Conservation (phyloP, 495 filamentous ascomycete genomes). For the Annulohypoxylon bovei region DNA sequence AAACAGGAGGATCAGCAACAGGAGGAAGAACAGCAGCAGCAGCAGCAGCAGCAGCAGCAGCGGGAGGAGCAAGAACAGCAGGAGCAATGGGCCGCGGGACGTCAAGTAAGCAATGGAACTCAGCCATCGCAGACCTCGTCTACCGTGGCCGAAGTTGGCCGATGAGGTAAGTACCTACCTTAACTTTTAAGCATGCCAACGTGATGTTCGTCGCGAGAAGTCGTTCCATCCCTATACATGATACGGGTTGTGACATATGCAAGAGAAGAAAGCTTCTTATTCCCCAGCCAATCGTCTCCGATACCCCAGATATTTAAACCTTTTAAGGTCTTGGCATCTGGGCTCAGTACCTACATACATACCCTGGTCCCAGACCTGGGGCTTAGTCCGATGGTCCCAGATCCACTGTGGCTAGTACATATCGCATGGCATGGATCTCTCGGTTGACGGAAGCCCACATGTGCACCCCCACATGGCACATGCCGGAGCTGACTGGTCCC, state of each 20-base stretch:
- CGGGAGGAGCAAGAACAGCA: not conserved
- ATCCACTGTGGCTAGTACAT: constrained; percentile 24
- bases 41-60: not conserved
- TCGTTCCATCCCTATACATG: not conserved
- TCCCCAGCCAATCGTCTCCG: constrained; percentile 15
- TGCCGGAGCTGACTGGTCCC: constrained; percentile 23
- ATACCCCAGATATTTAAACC: constrained; percentile 22
- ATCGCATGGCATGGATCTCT: not conserved
- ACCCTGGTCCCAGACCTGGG: constrained; percentile 10
- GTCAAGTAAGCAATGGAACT: too few species aligned
- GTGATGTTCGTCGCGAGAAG: not conserved
- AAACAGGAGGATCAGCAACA: not conserved
- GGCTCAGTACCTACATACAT: constrained; percentile 1
- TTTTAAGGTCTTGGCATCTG: constrained; percentile 14
- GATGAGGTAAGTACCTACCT: not conserved
- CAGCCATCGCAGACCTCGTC: not conserved
- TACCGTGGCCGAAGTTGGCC: not conserved
- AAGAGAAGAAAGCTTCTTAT: not conserved
- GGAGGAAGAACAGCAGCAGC: not conserved
- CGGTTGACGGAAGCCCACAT: constrained; percentile 12
- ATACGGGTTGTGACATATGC: not conserved
- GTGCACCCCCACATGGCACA: constrained; percentile 19
- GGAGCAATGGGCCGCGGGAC: too few species aligned
- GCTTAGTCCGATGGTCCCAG: not conserved
- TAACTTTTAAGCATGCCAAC: not conserved